These are phyloP conservation scores for Nothophytophthora sp. DNA, from an alignment of 352 stramenopile genomes.

Conservation along the genomic window DNA sequence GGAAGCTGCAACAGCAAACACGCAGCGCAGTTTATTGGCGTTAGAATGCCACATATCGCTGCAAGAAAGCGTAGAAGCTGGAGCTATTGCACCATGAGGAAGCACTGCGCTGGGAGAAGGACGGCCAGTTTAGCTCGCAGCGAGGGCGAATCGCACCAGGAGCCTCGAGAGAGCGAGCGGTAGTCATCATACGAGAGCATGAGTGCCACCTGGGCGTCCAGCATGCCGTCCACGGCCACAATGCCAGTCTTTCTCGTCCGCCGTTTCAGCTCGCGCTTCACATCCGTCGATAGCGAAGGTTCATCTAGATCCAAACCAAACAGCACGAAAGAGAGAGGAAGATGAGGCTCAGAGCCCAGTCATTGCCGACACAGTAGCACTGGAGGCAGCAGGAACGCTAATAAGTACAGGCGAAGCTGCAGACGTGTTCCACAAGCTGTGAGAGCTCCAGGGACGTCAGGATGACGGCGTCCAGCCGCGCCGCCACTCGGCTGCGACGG, in stretches of 20 bases:
- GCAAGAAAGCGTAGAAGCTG: neutral
- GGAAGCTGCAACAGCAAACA: conserved; percentile 34
- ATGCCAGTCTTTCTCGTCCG: conserved; percentile 21
- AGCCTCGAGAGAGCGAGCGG: conserved; percentile 11
- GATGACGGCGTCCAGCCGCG: conserved; percentile 17
- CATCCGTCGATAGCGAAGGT: neutral
- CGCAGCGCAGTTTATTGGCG: neutral
- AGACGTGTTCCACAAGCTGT: conserved; percentile 15
- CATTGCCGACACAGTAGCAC: neutral
- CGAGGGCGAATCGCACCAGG: conserved; percentile 3
- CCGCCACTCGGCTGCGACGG: conserved; percentile 9
- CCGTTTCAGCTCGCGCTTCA: conserved; percentile 23
- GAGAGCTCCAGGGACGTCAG: conserved; percentile 17
- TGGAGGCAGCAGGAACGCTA: neutral
- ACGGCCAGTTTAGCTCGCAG: conserved; percentile 19
- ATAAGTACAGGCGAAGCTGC: conserved; percentile 18
- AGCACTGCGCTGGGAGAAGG: conserved; percentile 35
- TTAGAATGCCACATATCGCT: neutral
- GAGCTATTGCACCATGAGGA: conserved; percentile 44
- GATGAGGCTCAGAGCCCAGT: too few relatives aligned
- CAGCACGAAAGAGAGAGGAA: too few relatives aligned
- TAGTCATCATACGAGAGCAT: conserved; percentile 54
- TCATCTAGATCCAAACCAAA: conserved; percentile 1
- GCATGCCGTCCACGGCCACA: conserved; percentile 35
- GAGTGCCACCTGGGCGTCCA: conserved; percentile 28